phyloP scores from a whole-genome alignment of 2,329 filamentous ascomycete genomes.

The Aureobasidium namibiae region DNA sequence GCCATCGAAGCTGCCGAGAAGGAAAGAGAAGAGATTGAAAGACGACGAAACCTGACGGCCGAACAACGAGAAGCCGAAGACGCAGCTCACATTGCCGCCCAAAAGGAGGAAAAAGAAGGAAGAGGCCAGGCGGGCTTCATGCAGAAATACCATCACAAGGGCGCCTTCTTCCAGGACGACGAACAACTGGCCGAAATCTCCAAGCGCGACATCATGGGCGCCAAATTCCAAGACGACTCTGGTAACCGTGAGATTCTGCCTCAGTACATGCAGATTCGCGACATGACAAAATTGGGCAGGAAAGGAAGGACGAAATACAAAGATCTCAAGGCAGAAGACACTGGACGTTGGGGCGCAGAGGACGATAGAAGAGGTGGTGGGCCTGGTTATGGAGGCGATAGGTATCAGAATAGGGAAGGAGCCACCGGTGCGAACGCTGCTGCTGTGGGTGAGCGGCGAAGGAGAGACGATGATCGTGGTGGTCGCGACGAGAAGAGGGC shows the following conservation, averaged over 20 bases:
- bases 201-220: constrained; percentile 77
- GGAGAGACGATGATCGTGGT: constrained; percentile 31
- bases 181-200: constrained; percentile 51
- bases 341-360: constrained; percentile 67
- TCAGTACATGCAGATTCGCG: constrained; percentile 83
- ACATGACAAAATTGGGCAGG: constrained; percentile 87
- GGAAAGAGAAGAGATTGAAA: constrained; percentile 82
- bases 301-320: constrained; percentile 87
- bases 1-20: constrained; percentile 75
- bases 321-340: constrained; percentile 84
- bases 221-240: constrained; percentile 73
- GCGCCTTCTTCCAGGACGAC: constrained; percentile 88
- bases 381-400: constrained; percentile 57
- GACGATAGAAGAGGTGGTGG: constrained; percentile 43
- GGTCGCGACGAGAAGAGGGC: constrained; percentile 38
- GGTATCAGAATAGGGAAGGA: constrained; percentile 42
- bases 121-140: constrained; percentile 80
- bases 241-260: constrained; percentile 75
- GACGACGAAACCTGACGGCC: constrained; percentile 73
- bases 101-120: constrained; percentile 65
- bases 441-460: constrained; percentile 56
- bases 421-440: constrained; percentile 61
- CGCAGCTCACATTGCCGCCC: constrained; percentile 63
- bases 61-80: constrained; percentile 85
- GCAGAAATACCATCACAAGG: constrained; percentile 96